Base-by-base conservation (phyloP, 169 alveolate genomes). In the Cryptosporidium sp. region DNA sequence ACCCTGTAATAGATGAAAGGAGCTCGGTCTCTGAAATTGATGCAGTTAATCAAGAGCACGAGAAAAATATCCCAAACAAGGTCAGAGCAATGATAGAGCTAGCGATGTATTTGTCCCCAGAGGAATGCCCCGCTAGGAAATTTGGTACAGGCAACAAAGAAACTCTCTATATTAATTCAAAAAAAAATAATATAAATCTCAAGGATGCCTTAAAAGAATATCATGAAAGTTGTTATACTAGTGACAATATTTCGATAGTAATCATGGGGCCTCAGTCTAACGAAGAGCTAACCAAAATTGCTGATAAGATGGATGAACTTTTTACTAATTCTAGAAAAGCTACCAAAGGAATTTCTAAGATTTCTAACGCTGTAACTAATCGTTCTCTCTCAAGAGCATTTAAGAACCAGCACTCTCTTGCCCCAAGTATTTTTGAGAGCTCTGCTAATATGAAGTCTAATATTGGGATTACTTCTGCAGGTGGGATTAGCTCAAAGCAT, bases 41-140 rank as follows among this genome's bases (percentile, higher is more conserved):
- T 65, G 89, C 89, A 39, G 89, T 80, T 29, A 59, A 80, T 26
- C 89, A 80, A 39, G 89, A 80, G 16, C 89, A 80, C 31, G 89
- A 80, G 29, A 80, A 80, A 48, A 80, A 80, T 65, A 80, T 80
- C 23, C 89, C 89, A 23, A 80, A 80, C 51, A 80, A 62, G 70
- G 41, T 80, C 31, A 80, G 89, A 62, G 48, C 33, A 21, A 80
- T 80, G 80, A 39, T 80, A 26, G 89, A 80, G 68, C 68, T 80
- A 43, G 74, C 89, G 3, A 33, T 80, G 51, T 33, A 62, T 43
- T 39, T 62, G 14, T 16, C 89, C 1, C 89, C 89, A 6, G 48
- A 80, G 37, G 68, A 43, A 7, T 41, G 89, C 26, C 89, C 89
- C 16, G 89, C 89, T 6, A 33, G 89, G 26, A 80, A 80, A 29